Conservation (phyloP, 306 rosid genomes). For the Inga oerstediana region DNA sequence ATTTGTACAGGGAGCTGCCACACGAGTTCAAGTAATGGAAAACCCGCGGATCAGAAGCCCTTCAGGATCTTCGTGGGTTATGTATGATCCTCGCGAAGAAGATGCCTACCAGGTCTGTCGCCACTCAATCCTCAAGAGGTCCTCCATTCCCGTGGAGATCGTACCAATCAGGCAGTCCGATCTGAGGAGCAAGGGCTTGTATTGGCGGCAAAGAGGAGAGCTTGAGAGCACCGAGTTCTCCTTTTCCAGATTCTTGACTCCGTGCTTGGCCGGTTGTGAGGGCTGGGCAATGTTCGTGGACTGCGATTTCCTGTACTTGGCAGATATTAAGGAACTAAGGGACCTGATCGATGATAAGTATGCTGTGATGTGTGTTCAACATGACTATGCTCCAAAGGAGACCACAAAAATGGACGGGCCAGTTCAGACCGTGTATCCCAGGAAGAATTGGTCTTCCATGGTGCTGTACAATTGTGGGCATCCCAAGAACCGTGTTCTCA, state of each 20-base stretch:
- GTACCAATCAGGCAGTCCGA: conserved; percentile 41
- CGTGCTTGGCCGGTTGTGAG: conserved; percentile 34
- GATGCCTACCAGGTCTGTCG: conserved; percentile 44
- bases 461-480: conserved; percentile 50
- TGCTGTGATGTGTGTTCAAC: conserved; percentile 47
- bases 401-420: conserved; percentile 50
- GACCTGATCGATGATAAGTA: conserved; percentile 27
- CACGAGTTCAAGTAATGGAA: conserved; percentile 34
- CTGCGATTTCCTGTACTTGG: conserved; percentile 46
- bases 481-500: conserved; percentile 44
- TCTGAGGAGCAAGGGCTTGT: conserved; percentile 37
- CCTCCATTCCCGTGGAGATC: conserved; percentile 48
- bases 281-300: conserved; percentile 55
- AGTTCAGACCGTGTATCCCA: conserved; percentile 46
- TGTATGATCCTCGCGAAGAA: conserved; percentile 38
- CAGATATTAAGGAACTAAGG: conserved; percentile 44
- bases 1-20: too few relatives aligned
- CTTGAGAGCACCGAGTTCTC: conserved; percentile 52
- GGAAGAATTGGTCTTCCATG: conserved; percentile 57
- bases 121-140: conserved; percentile 43
- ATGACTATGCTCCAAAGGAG: conserved; percentile 48
- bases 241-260: conserved; percentile 45
- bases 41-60: conserved; percentile 28
- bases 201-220: conserved; percentile 49
- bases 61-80: conserved; percentile 70